A percentile compares a stretch with the other conserved stretches of the same genome.
Conservation (phyloP, 2,329 filamentous ascomycete genomes). For the Macrophomina tecta region DNA sequence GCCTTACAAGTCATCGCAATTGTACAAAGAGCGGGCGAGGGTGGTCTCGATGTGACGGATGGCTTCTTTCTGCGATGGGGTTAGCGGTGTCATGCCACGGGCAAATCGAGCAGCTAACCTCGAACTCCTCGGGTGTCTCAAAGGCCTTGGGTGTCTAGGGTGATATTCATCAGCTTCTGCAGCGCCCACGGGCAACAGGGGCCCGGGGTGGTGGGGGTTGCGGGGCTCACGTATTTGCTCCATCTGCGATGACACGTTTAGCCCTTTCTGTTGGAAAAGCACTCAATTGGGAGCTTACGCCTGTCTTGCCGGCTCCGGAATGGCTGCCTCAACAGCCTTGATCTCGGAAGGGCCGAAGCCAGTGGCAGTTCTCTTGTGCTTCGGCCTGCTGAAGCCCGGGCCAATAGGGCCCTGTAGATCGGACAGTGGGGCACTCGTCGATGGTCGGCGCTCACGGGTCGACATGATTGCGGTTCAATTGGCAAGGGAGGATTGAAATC, state of each 20-base stretch:
- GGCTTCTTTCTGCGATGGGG: slow-evolving; percentile 68
- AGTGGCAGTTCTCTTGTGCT: slow-evolving; percentile 96
- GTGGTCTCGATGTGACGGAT: slow-evolving; percentile 97
- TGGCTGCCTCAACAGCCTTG: slow-evolving; percentile 88
- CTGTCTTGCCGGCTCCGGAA: slow-evolving; percentile 85
- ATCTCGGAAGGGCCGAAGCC: slow-evolving; percentile 91
- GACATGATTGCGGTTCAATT: slow-evolving; percentile 35
- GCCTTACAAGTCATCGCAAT: slow-evolving; percentile 81
- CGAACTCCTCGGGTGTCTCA: slow-evolving; percentile 79
- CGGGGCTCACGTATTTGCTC: slow-evolving; percentile 62
- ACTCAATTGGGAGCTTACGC: slow-evolving; percentile 64
- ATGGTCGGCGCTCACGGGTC: slow-evolving; percentile 79
- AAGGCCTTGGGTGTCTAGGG: slow-evolving; percentile 70
- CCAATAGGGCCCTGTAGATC: slow-evolving; percentile 86
- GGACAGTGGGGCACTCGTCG: slow-evolving; percentile 79
- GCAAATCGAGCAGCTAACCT: slow-evolving; percentile 46
- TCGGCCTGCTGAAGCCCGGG: slow-evolving; percentile 87
- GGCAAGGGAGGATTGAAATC: slow-evolving; percentile 1
- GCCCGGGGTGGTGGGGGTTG: background rate
- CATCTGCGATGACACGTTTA: slow-evolving; percentile 51
- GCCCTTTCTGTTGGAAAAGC: slow-evolving; percentile 13
- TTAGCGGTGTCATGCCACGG: background rate
- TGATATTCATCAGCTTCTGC: slow-evolving; percentile 14
- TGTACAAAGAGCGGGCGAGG: slow-evolving; percentile 93
- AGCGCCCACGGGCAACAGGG: background rate